Evolutionary conservation across 495 filamentous ascomycete genomes (phyloP), one percentile per base, ranked within the genome.

Genomic region (Penicillium lagena): DNA sequence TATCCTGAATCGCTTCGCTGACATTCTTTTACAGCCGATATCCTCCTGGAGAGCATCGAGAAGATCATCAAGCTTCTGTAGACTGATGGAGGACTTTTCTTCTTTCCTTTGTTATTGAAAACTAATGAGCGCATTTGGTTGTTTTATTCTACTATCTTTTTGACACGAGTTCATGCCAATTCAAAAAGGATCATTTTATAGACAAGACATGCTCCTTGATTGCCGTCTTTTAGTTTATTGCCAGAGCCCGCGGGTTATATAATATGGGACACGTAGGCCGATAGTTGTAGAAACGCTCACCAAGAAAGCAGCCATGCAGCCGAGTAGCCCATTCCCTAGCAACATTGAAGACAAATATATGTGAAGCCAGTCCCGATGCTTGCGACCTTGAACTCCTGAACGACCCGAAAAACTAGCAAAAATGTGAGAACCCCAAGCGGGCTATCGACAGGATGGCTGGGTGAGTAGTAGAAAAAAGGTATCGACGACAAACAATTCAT

Each of bases 41-140:
- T 86, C 44, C 64, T 86, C 36, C 67, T 85, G 30, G 82, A 84
- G 59, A 71, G 67, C 46, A 53, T 91, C 45, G 88, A 94, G 76
- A 87, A 87, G 80, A 76, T 93, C 44, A 73, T 84, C 40, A 79
- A 77, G 64, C 64, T 75, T 57, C 60, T 77, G 32, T 83, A 68
- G 70, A 39, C 33, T 9, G 32, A 6, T 27, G 34, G 13, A 36
- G 47, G 30, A 43, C 30, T 6, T 12, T 45, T 47, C 41, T 45
- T 22, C 27, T 33, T 42, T 40, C 22, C 22, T 22, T 22, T 22
- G 22, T 22, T 22, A 22, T 22, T 22, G 22, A 22, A 22, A 22
- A 50, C 58, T 60, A 48, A 49, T 55, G 41, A 61, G 60, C 58
- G 60, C 35, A 15, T 50, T 49, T 49, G 12, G 6, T 45, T 35